A percentile compares a stretch with the other conserved stretches of the same genome.
Evolutionary conservation across 2,329 filamentous ascomycete genomes (phyloP).

Genomic region (Hypoxylon sp.): DNA sequence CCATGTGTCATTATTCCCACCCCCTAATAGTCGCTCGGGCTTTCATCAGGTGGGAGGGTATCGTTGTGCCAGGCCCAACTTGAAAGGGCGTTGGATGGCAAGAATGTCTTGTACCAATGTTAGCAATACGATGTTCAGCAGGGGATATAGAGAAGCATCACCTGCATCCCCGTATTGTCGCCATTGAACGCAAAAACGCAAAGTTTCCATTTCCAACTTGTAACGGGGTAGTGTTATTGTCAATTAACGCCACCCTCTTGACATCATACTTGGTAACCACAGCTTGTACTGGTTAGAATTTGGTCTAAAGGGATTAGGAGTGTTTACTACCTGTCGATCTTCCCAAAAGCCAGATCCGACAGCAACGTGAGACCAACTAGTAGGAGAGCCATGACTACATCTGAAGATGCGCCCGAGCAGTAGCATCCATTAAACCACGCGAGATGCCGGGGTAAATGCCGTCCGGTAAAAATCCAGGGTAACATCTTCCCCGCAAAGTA

Average conservation of each 20-base stretch:
- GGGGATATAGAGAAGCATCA: neutral
- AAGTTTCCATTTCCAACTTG: constrained; percentile 50
- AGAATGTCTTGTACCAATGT: constrained; percentile 38
- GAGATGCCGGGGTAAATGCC: constrained; percentile 21
- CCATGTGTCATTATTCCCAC: constrained; percentile 52
- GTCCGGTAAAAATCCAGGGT: constrained; percentile 9
- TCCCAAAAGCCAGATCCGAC: constrained; percentile 18
- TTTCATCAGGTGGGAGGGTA: constrained; percentile 53
- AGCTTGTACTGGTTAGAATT: too few relatives aligned
- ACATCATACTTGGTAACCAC: constrained; percentile 45
- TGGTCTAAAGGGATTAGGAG: constrained; percentile 20
- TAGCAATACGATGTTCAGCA: neutral
- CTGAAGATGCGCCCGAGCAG: neutral
- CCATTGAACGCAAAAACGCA: constrained; percentile 50
- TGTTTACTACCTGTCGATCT: constrained; percentile 32
- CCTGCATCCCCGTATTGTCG: constrained; percentile 49
- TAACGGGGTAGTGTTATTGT: constrained; percentile 46
- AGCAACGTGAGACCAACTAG: constrained; percentile 19
- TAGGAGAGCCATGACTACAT: constrained; percentile 15
- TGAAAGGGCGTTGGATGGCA: constrained; percentile 48
- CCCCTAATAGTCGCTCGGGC: constrained; percentile 51
- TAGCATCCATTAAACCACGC: constrained; percentile 5
- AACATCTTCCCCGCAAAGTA: constrained; percentile 10
- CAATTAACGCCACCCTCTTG: constrained; percentile 41
- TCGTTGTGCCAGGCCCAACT: constrained; percentile 51